A percentile compares a stretch with the other conserved stretches of the same genome.
Evolutionary conservation across 768 basidiomycete genomes (phyloP).

Genomic region (Leccinum boreale): DNA sequence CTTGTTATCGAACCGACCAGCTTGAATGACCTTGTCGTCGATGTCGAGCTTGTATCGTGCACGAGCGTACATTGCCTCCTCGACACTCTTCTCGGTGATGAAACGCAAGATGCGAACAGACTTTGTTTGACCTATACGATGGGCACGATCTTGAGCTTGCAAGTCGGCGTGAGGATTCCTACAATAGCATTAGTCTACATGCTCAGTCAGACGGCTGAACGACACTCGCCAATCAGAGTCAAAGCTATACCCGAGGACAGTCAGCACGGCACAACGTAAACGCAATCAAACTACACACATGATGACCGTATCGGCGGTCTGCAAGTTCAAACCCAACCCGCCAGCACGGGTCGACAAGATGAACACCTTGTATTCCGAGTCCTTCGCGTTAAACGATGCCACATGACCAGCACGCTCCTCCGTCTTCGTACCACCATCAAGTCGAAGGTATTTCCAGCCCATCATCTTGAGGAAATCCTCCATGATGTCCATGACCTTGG

Average conservation of each 20-base stretch:
- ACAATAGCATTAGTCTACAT: conserved; percentile 3
- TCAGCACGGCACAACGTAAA: conserved; percentile 7
- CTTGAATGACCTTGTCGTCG: conserved; percentile 99
- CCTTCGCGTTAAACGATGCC: conserved; percentile 82
- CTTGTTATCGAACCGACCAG: conserved; percentile 98
- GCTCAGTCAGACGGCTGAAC: neutral
- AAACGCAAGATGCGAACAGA: conserved; percentile 95
- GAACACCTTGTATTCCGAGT: conserved; percentile 87
- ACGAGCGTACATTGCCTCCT: conserved; percentile 95
- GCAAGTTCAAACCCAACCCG: conserved; percentile 91
- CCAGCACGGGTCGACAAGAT: conserved; percentile 92
- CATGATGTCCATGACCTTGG: conserved; percentile 98
- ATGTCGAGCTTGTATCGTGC: conserved; percentile 97
- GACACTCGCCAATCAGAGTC: conserved; percentile 65
- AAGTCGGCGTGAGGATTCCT: conserved; percentile 99
- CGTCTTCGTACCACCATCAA: conserved; percentile 96
- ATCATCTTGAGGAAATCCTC: conserved; percentile 90
- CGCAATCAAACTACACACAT: conserved; percentile 54
- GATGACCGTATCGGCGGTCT: conserved; percentile 95
- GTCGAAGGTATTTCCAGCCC: conserved; percentile 82
- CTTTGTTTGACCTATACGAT: conserved; percentile 99
- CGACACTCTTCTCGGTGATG: conserved; percentile 97
- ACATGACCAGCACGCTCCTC: conserved; percentile 90
- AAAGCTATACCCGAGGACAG: conserved; percentile 44
- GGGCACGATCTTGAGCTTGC: conserved; percentile 98